phyloP scores from a whole-genome alignment of 495 filamentous ascomycete genomes.

The Platismatia glauca region DNA sequence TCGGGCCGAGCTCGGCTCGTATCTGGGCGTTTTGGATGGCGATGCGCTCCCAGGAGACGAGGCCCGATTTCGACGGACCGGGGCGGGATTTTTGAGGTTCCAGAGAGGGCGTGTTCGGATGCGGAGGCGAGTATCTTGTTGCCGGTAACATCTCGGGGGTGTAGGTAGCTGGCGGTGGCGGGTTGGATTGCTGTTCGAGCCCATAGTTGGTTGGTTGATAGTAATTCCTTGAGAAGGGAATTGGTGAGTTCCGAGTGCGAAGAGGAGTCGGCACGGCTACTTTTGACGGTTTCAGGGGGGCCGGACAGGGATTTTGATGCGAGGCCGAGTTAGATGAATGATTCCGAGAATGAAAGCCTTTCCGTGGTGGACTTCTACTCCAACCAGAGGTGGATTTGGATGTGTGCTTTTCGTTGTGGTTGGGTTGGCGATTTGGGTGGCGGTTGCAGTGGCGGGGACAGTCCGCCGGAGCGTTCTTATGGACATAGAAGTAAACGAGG shows the following conservation, averaged over 20 bases:
- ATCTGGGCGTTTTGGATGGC: conserved; percentile 20
- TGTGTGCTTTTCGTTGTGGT: conserved; percentile 11
- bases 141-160: conserved; percentile 5
- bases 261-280: conserved; percentile 17
- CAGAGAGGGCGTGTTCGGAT: conserved; percentile 3
- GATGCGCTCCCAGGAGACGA: conserved; percentile 21
- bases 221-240: conserved; percentile 11
- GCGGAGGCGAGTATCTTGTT: conserved; percentile 7
- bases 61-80: background rate
- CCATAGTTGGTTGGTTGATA: conserved; percentile 5
- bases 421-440: conserved; percentile 8
- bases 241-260: conserved; percentile 16
- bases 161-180: background rate
- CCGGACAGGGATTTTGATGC: conserved; percentile 1
- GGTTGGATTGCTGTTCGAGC: conserved; percentile 1
- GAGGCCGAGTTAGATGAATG: background rate
- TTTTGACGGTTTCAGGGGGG: conserved; percentile 12
- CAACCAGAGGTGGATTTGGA: conserved; percentile 13
- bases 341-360: conserved; percentile 5
- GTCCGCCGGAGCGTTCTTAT: background rate
- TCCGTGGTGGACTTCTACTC: conserved; percentile 5
- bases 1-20: conserved; percentile 4
- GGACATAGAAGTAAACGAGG: conserved; percentile 19
- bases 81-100: conserved; percentile 8
- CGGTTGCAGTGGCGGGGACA: conserved; percentile 1